phyloP scores from a whole-genome alignment of 2,329 filamentous ascomycete species.

The Clonostachys rhizophaga region DNA sequence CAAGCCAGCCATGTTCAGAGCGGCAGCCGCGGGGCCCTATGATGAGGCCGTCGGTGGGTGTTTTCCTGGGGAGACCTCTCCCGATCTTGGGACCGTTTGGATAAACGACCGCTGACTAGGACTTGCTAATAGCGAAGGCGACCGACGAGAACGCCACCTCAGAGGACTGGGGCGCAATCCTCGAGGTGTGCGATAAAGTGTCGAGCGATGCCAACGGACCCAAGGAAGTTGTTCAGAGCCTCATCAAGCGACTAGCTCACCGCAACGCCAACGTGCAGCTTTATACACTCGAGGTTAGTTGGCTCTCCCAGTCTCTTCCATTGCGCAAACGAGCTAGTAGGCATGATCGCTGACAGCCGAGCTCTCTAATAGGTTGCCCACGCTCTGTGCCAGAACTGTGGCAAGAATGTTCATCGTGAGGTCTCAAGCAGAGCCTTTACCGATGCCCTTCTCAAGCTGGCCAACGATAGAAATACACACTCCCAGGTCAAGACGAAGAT shows the following conservation, averaged over 20 bases:
- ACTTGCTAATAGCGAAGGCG: constrained; percentile 52
- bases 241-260: constrained; percentile 90
- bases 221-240: constrained; percentile 81
- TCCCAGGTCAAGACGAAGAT: constrained; percentile 97
- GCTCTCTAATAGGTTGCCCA: constrained; percentile 64
- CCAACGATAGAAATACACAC: constrained; percentile 92
- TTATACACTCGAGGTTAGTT: constrained; percentile 77
- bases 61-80: constrained; percentile 2
- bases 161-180: constrained; percentile 64
- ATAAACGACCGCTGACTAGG: not conserved
- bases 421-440: constrained; percentile 89
- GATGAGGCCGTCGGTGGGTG: constrained; percentile 55
- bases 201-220: constrained; percentile 51
- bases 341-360: too few species aligned
- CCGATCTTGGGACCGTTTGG: constrained; percentile 8
- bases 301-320: constrained; percentile 1
- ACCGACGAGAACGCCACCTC: constrained; percentile 97
- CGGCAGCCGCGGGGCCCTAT: constrained; percentile 51
- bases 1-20: constrained; percentile 48
- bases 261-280: constrained; percentile 95
- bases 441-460: constrained; percentile 84
- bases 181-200: constrained; percentile 60
- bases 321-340: too few species aligned
- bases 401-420: constrained; percentile 80
- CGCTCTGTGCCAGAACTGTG: constrained; percentile 88